phyloP scores from a whole-genome alignment of 495 filamentous ascomycete genomes.

The Tuber calosporum region DNA sequence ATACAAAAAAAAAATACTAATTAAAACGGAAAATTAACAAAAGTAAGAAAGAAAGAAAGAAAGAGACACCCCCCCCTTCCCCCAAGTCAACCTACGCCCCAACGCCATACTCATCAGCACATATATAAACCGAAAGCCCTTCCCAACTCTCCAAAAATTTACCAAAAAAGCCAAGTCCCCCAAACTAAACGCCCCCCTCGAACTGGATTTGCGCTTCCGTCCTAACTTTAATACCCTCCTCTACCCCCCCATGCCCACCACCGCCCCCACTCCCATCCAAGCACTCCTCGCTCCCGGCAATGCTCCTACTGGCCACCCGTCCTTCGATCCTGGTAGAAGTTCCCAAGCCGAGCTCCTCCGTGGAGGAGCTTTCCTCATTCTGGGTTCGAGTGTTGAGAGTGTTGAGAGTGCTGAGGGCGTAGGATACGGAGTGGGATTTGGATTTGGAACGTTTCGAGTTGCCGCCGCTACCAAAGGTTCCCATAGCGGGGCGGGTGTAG shows the following conservation, averaged over 20 bases:
- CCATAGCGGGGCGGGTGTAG: neutral
- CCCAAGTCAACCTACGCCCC: neutral
- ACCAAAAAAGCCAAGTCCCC: neutral
- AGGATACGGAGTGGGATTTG: neutral
- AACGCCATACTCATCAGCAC: neutral
- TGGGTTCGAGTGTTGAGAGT: neutral
- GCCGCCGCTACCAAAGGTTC: neutral
- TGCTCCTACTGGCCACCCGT: neutral
- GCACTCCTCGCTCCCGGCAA: conserved; percentile 6
- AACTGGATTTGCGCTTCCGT: conserved; percentile 2
- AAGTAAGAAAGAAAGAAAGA: neutral
- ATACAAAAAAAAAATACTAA: neutral
- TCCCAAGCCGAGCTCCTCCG: conserved; percentile 1
- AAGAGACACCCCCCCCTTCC: neutral
- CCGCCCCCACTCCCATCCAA: neutral
- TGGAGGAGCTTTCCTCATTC: neutral
- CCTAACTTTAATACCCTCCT: neutral
- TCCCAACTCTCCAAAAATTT: neutral
- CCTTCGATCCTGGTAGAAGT: conserved; percentile 3
- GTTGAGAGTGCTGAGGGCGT: neutral
- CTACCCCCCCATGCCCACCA: neutral
- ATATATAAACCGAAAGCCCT: neutral
- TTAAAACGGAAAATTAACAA: neutral
- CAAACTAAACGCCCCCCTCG: conserved; percentile 11
- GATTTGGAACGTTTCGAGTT: neutral